Evolutionary conservation across 139 green algal genomes (phyloP).

Genomic region (Volvox africanus): DNA sequence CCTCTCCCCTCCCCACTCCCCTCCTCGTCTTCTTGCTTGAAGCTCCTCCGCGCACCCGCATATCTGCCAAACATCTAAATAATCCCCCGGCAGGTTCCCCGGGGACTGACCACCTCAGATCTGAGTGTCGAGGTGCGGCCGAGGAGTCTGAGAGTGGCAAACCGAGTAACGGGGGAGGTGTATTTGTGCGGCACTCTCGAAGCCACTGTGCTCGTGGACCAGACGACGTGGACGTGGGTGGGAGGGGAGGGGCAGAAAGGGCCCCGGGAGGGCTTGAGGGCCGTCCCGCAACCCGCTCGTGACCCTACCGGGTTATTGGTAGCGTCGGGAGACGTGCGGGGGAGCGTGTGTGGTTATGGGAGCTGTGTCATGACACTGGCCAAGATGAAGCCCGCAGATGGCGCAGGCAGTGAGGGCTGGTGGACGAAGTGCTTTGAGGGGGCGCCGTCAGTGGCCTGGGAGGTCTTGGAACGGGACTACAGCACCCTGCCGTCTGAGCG

Average conservation of each 20-base stretch:
- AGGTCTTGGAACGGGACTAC: conserved; percentile 30
- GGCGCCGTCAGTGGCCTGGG: conserved; percentile 24
- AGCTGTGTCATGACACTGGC: conserved; percentile 1
- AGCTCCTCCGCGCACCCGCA: too few relatives aligned
- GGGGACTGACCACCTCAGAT: conserved; percentile 31
- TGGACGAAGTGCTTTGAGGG: conserved; percentile 9
- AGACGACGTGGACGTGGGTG: conserved; percentile 55
- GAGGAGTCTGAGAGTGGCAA: conserved; percentile 41
- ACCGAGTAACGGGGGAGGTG: conserved; percentile 52
- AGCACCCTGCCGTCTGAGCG: conserved; percentile 12
- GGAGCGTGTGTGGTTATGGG: neutral
- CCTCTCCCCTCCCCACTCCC: too few relatives aligned
- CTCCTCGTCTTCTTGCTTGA: too few relatives aligned
- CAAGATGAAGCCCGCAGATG: conserved; percentile 8
- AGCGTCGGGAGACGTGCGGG: neutral
- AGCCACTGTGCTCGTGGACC: conserved; percentile 72
- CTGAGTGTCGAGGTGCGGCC: conserved; percentile 61
- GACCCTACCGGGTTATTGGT: too few relatives aligned
- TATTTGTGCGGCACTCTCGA: conserved; percentile 80
- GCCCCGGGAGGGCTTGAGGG: too few relatives aligned
- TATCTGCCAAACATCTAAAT: too few relatives aligned
- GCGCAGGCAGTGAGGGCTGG: conserved; percentile 18
- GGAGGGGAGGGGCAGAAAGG: too few relatives aligned
- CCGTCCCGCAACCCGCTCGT: neutral
- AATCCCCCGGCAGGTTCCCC: conserved; percentile 8